Conservation (phyloP, 352 stramenopile species). For the Phytopythium mirpurense region DNA sequence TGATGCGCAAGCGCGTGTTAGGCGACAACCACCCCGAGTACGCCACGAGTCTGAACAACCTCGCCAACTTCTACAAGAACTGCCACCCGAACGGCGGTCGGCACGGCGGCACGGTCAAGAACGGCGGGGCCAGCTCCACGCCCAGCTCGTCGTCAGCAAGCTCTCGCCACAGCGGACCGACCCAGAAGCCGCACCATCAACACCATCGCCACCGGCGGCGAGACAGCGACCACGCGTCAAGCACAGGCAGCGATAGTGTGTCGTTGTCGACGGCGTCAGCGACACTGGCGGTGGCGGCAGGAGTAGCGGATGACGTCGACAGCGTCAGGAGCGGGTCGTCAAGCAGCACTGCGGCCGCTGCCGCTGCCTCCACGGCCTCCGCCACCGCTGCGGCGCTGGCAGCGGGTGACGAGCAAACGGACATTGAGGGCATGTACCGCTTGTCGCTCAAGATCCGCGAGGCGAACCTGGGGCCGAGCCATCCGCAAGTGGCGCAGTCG, state of each 20-base stretch:
- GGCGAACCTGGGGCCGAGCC: conserved; percentile 49
- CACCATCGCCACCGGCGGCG: conserved; percentile 3
- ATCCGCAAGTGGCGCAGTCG: conserved; percentile 75
- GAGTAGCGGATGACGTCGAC: conserved; percentile 12
- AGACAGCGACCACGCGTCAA: conserved; percentile 13
- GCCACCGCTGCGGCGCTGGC: neutral
- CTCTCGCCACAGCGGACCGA: neutral
- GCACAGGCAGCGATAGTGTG: conserved; percentile 24
- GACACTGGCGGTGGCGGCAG: neutral
- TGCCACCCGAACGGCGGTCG: conserved; percentile 15
- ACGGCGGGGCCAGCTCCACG: neutral
- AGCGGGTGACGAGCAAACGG: conserved; percentile 19
- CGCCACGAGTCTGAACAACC: conserved; percentile 77
- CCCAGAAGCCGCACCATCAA: neutral
- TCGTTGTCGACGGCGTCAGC: conserved; percentile 5
- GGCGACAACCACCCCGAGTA: conserved; percentile 75
- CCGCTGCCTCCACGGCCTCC: neutral
- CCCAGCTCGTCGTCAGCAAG: neutral
- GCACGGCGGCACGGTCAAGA: neutral
- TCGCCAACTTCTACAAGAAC: conserved; percentile 85
- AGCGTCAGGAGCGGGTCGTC: conserved; percentile 7
- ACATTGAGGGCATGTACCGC: conserved; percentile 74
- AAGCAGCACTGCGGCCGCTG: neutral
- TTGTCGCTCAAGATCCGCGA: conserved; percentile 75
- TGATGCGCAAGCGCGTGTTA: conserved; percentile 68